phyloP scores from a whole-genome alignment of 2,329 filamentous ascomycete species.

The Sporothrix pallida region DNA sequence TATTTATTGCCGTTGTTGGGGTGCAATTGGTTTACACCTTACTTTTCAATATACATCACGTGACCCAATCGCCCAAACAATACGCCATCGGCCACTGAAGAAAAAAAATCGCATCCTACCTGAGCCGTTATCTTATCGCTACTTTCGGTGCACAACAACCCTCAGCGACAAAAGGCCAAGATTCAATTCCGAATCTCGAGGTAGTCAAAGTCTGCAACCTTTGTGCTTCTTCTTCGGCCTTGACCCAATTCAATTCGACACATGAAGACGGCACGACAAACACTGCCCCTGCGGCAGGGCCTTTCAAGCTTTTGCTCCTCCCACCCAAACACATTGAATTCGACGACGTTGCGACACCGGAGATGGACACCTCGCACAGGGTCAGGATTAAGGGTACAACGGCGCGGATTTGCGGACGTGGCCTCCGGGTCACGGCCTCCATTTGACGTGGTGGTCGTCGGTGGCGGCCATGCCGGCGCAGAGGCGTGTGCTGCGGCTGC shows the following conservation, averaged over 20 bases:
- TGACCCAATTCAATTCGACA: neutral
- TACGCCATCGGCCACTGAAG: conserved; percentile 1
- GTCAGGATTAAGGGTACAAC: neutral
- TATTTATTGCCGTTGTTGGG: neutral
- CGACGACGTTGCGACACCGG: neutral
- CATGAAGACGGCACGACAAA: conserved; percentile 17
- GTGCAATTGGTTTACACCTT: neutral
- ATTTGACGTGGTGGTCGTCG: conserved; percentile 94
- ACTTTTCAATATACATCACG: neutral
- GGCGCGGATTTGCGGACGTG: conserved; percentile 35
- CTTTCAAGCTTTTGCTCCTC: neutral
- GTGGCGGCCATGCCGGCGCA: conserved; percentile 92
- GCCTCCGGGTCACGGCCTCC: conserved; percentile 44
- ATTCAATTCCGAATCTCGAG: neutral
- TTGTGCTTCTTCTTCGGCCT: neutral
- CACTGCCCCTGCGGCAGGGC: conserved; percentile 27
- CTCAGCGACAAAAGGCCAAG: neutral
- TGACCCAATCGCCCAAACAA: neutral
- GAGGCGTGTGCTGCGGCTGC: conserved; percentile 93
- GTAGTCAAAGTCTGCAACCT: neutral
- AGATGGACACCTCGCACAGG: neutral
- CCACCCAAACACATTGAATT: neutral
- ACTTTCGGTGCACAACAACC: neutral
- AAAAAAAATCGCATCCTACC: conserved; percentile 1
- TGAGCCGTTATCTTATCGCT: conserved; percentile 12